These are phyloP conservation scores for Stellera chamaejasme DNA, from an alignment of 345 rosid genomes.

Conservation along the genomic window DNA sequence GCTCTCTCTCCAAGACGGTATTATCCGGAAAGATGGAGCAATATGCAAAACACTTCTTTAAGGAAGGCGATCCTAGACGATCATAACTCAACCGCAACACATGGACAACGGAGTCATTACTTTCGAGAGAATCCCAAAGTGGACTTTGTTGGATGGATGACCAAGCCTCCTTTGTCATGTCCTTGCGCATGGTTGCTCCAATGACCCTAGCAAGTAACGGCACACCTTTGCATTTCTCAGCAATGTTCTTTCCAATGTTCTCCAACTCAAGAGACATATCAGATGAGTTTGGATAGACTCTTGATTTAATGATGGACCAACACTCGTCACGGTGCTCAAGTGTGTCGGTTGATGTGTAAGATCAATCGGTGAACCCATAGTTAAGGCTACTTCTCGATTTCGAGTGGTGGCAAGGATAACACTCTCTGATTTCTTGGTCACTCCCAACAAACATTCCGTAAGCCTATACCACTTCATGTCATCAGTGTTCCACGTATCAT, in stretches of 20 bases:
- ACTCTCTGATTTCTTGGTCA: background rate
- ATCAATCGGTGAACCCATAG: no score
- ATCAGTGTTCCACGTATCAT: slow-evolving; percentile 14
- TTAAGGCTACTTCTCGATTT: no score
- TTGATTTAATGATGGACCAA: slow-evolving; percentile 10
- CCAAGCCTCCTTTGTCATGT: no score
- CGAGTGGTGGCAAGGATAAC: slow-evolving; percentile 5
- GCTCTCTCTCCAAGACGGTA: no score
- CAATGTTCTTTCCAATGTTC: background rate
- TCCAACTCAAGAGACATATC: background rate
- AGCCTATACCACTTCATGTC: slow-evolving; percentile 4
- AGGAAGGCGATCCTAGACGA: slow-evolving; percentile 7
- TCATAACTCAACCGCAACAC: no score
- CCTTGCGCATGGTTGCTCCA: no score
- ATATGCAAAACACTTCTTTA: slow-evolving; percentile 13
- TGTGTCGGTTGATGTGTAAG: background rate
- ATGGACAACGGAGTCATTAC: no score
- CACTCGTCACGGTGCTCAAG: slow-evolving; percentile 5
- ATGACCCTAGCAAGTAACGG: no score
- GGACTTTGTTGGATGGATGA: no score
- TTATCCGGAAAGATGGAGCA: background rate
- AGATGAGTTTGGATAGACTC: background rate
- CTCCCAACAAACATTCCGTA: background rate
- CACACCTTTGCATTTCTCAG: no score
- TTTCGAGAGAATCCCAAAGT: no score